These are phyloP conservation scores for Erigeron canadensis DNA, from an alignment of 129 eudicot species.

Conservation along the genomic window DNA sequence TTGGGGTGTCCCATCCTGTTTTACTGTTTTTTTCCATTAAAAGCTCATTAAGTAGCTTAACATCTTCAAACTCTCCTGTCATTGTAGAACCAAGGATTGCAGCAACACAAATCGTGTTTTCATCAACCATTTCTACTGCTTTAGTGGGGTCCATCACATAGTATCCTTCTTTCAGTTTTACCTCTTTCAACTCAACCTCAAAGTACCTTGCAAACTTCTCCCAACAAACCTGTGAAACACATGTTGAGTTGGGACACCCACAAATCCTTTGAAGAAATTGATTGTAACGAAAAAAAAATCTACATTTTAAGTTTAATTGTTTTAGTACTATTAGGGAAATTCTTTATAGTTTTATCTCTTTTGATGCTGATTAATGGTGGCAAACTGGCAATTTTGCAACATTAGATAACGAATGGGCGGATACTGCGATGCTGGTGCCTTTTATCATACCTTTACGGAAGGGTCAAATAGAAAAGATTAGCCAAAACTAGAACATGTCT, in stretches of 20 bases:
- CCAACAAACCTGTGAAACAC: constrained; percentile 60
- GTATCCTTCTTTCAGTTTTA: constrained; percentile 58
- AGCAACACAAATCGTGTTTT: constrained; percentile 78
- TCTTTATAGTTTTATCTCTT: too few relatives aligned
- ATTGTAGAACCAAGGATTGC: constrained; percentile 73
- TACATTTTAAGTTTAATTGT: too few relatives aligned
- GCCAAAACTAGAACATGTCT: neutral
- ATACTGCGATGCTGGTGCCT: neutral
- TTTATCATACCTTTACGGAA: neutral
- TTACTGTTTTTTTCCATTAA: constrained; percentile 50
- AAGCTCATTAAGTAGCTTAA: constrained; percentile 67
- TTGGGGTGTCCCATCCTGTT: constrained; percentile 75
- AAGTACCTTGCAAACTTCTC: constrained; percentile 78
- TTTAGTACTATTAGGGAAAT: neutral
- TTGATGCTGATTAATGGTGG: neutral
- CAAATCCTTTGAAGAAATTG: neutral
- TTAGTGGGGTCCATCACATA: constrained; percentile 70
- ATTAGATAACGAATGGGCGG: neutral
- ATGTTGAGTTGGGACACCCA: neutral
- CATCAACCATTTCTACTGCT: constrained; percentile 84
- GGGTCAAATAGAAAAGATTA: neutral
- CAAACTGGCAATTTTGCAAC: neutral
- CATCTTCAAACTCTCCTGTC: constrained; percentile 86
- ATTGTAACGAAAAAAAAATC: neutral
- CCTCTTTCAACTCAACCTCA: constrained; percentile 77